Evolutionary conservation across 331 rosid species (phyloP).

Genomic region (Dryas integrifolia): DNA sequence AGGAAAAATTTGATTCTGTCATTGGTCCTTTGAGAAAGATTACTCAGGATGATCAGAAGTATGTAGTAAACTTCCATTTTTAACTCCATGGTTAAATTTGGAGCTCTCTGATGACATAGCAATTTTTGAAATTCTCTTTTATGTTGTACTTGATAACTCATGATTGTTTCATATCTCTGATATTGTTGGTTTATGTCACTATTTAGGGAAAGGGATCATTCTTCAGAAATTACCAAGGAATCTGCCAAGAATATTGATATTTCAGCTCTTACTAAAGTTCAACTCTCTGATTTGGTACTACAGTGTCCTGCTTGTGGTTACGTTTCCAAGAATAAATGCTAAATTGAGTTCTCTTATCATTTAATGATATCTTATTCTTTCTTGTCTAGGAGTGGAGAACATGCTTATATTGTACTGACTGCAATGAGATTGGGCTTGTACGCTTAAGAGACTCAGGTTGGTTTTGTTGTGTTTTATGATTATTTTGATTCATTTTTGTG

Average conservation of each 20-base stretch:
- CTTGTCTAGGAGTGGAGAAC: constrained; percentile 72
- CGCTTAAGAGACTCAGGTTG: constrained; percentile 69
- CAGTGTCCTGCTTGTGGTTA: constrained; percentile 17
- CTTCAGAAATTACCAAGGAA: constrained; percentile 43
- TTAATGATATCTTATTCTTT: constrained; percentile 17
- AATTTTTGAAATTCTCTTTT: background rate
- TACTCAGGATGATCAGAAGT: constrained; percentile 74
- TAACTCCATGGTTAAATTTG: background rate
- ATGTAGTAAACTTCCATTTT: constrained; percentile 31
- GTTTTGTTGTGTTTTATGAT: constrained; percentile 13
- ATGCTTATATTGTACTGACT: constrained; percentile 69
- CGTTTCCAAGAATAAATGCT: constrained; percentile 25
- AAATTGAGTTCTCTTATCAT: constrained; percentile 17
- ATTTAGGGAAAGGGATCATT: constrained; percentile 50
- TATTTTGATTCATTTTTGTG: constrained; percentile 17
- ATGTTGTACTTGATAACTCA: background rate
- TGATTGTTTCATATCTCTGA: constrained; percentile 23
- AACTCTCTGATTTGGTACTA: constrained; percentile 78
- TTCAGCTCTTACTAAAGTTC: constrained; percentile 55
- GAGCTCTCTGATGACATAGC: constrained; percentile 11
- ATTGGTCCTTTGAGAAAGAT: constrained; percentile 74
- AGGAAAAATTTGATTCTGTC: constrained; percentile 83
- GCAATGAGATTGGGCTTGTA: constrained; percentile 80
- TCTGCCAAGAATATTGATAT: constrained; percentile 44
- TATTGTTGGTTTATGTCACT: constrained; percentile 23